A percentile compares a stretch with the other conserved stretches of the same genome.
phyloP scores from a whole-genome alignment of 2,329 filamentous ascomycete species.

The Penicillium sp. region DNA sequence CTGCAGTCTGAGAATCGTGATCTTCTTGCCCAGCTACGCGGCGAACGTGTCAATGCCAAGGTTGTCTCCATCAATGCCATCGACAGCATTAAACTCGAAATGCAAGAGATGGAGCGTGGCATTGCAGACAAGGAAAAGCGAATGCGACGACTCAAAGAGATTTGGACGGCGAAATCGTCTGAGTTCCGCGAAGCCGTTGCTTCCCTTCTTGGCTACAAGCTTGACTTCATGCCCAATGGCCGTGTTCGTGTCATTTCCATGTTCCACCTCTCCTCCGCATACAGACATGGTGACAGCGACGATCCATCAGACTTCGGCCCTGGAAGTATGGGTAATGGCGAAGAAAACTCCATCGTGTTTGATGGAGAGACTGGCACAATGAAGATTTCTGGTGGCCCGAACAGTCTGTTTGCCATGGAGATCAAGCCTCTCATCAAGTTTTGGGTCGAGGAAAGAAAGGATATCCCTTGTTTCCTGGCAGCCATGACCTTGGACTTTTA shows the following conservation, averaged over 20 bases:
- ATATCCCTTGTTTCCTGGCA: constrained; percentile 89
- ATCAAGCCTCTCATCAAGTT: constrained; percentile 88
- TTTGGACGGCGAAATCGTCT: constrained; percentile 85
- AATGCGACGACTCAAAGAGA: constrained; percentile 82
- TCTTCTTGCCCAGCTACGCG: constrained; percentile 70
- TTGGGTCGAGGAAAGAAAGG: constrained; percentile 92
- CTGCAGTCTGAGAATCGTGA: constrained; percentile 83
- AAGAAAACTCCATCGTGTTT: constrained; percentile 70
- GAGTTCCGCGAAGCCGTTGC: constrained; percentile 97
- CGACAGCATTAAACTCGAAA: constrained; percentile 71
- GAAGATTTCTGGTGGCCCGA: constrained; percentile 91
- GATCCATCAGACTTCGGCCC: constrained; percentile 61
- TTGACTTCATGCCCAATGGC: constrained; percentile 95
- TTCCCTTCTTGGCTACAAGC: constrained; percentile 86
- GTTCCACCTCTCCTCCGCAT: constrained; percentile 68
- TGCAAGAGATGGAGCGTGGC: constrained; percentile 69
- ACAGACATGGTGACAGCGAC: constrained; percentile 47
- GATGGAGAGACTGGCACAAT: constrained; percentile 94
- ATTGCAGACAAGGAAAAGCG: constrained; percentile 75
- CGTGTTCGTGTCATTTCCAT: constrained; percentile 89
- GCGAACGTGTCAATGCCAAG: constrained; percentile 51
- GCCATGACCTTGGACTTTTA: constrained; percentile 92
- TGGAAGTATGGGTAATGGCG: constrained; percentile 48
- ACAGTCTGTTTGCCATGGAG: constrained; percentile 80
- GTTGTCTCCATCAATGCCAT: constrained; percentile 77